Percentiles rank a stretch among this genome's conserved stretches.
Evolutionary conservation across 176 grass and related monocot genomes (phyloP).

Genomic region (Carex myosuroides): DNA sequence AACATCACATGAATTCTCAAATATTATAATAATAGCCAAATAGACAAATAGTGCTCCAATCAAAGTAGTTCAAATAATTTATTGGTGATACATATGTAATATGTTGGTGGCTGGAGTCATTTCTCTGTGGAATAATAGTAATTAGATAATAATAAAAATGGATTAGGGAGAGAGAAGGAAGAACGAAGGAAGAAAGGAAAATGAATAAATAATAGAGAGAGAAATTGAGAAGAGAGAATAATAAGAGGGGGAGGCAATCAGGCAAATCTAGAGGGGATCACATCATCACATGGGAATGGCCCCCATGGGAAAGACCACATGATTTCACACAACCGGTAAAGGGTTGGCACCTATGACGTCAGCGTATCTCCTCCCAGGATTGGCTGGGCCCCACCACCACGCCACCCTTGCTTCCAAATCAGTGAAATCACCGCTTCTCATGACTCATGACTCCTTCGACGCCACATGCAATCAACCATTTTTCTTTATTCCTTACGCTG

Average conservation of each 20-base stretch:
- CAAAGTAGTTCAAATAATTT: no score
- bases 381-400: slow-evolving; percentile 30
- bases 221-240: not conserved
- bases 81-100: no score
- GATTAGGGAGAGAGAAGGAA: no score
- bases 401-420: slow-evolving; percentile 6
- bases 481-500: not conserved
- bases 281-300: slow-evolving; percentile 46
- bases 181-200: not conserved
- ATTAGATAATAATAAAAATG: no score
- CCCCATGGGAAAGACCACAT: not conserved
- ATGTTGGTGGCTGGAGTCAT: no score
- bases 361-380: slow-evolving; percentile 53
- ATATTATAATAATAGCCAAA: no score
- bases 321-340: slow-evolving; percentile 7
- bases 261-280: slow-evolving; percentile 35
- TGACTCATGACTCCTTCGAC: not conserved
- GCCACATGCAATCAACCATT: not conserved
- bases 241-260: not conserved
- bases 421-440: not conserved
- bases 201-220: not conserved
- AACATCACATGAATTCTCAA: no score
- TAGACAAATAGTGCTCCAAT: no score
- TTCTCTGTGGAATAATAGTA: no score
- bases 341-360: slow-evolving; percentile 36